A percentile compares a stretch with the other conserved stretches of the same genome.
Evolutionary conservation across 805 yeast genomes (phyloP).

Genomic region (Suhomyces sp.): DNA sequence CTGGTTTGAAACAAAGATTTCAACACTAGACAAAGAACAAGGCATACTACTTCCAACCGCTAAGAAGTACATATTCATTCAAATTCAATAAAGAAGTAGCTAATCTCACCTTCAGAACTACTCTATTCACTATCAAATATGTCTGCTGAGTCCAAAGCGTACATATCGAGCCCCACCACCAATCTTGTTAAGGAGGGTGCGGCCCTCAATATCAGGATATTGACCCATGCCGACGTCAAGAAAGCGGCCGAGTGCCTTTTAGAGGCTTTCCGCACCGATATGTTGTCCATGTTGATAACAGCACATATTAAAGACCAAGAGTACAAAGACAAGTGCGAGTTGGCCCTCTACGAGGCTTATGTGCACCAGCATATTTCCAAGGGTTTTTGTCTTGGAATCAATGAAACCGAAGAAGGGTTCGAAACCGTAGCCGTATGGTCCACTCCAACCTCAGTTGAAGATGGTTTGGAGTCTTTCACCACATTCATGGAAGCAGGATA

Average conservation of each 20-base stretch:
- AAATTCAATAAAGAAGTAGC: background rate
- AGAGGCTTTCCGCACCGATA: conserved; percentile 34
- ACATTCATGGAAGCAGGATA: conserved; percentile 53
- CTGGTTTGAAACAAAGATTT: background rate
- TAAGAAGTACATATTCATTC: too few species aligned
- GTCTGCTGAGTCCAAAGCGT: conserved; percentile 1
- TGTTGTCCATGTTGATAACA: conserved; percentile 30
- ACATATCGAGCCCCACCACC: background rate
- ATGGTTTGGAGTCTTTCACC: conserved; percentile 44
- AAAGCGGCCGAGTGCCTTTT: conserved; percentile 39
- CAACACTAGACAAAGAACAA: background rate
- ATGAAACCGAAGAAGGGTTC: conserved; percentile 41
- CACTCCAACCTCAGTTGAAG: conserved; percentile 40
- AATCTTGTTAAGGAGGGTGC: background rate
- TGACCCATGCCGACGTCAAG: conserved; percentile 17
- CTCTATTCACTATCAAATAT: background rate
- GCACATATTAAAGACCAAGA: conserved; percentile 21
- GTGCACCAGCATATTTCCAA: conserved; percentile 47
- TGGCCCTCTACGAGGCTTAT: conserved; percentile 49
- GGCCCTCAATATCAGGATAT: conserved; percentile 6
- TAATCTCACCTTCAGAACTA: background rate
- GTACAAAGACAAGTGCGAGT: conserved; percentile 25
- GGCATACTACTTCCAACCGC: too few species aligned
- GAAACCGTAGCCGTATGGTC: conserved; percentile 59
- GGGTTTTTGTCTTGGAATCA: conserved; percentile 50